These are phyloP conservation scores for Trichoderma orchidacearum DNA, from an alignment of 495 filamentous ascomycete genomes.

Conservation along the genomic window DNA sequence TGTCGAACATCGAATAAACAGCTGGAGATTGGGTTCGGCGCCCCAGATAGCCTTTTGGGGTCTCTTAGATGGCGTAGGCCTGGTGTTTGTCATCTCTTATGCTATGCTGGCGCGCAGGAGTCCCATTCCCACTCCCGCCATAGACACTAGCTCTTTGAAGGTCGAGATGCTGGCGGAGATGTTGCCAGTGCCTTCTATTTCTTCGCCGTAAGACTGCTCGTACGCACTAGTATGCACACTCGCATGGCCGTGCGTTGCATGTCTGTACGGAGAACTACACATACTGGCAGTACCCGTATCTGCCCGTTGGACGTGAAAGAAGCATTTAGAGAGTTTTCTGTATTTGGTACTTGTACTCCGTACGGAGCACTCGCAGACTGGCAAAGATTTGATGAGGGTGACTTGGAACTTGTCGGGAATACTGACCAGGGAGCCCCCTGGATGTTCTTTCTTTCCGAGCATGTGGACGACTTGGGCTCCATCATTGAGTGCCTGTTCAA, in stretches of 20 bases:
- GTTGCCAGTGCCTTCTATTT: background rate
- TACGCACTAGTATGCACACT: no score
- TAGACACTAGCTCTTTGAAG: background rate
- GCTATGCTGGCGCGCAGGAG: no score
- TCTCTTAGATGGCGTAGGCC: no score
- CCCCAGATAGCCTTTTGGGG: no score
- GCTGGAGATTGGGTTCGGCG: background rate
- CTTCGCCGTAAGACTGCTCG: background rate
- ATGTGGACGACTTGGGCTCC: background rate
- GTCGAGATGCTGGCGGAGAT: background rate
- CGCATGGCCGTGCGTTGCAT: background rate
- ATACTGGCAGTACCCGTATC: background rate
- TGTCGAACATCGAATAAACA: background rate
- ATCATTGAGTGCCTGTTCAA: background rate
- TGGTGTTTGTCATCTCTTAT: no score
- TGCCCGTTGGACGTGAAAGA: background rate
- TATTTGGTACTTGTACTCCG: no score
- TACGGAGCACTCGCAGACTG: background rate
- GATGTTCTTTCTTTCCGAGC: background rate
- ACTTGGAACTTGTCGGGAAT: background rate
- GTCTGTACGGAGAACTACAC: background rate
- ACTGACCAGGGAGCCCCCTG: background rate
- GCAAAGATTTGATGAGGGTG: background rate
- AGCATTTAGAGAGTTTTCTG: background rate
- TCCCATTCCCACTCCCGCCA: background rate